Evolutionary conservation across 192 early-diverging fungal species (phyloP).

Genomic region (Gaertneriomyces sp.): DNA sequence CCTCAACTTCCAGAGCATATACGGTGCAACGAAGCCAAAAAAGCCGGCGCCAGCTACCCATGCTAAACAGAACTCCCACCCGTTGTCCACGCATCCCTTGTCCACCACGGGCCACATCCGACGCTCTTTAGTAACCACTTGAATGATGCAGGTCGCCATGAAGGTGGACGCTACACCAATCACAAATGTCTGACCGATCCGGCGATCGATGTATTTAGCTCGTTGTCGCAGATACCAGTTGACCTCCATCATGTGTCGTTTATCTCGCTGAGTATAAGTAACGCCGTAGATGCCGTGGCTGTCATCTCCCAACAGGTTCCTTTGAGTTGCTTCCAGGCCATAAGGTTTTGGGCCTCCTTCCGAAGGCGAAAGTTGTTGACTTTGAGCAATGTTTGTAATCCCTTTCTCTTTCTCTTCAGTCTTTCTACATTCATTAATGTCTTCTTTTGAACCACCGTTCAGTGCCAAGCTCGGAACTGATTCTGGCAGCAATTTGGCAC

Average conservation of each 20-base stretch:
- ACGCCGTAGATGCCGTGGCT: not conserved
- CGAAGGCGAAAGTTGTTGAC: not conserved
- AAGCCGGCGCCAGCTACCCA: not conserved
- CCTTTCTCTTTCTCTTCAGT: not conserved
- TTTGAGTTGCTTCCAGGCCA: not conserved
- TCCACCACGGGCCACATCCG: not conserved
- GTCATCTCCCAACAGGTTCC: not conserved
- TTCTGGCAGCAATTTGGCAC: no score
- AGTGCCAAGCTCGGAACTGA: no score
- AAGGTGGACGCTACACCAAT: not conserved
- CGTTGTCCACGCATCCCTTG: not conserved
- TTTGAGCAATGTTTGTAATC: not conserved
- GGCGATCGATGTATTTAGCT: not conserved
- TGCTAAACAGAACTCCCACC: constrained; percentile 1
- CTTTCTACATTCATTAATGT: not conserved
- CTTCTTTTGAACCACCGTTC: not conserved
- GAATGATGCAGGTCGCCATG: not conserved
- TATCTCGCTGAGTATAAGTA: not conserved
- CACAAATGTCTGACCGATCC: not conserved
- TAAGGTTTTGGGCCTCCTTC: not conserved
- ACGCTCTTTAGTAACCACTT: not conserved
- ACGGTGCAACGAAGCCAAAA: not conserved
- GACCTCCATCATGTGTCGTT: not conserved
- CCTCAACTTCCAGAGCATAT: not conserved
- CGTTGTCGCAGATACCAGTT: constrained; percentile 8